Percentiles rank a stretch among this genome's conserved stretches.
Evolutionary conservation across 768 basidiomycete species (phyloP).

Genomic region (Lyophyllum semitale): DNA sequence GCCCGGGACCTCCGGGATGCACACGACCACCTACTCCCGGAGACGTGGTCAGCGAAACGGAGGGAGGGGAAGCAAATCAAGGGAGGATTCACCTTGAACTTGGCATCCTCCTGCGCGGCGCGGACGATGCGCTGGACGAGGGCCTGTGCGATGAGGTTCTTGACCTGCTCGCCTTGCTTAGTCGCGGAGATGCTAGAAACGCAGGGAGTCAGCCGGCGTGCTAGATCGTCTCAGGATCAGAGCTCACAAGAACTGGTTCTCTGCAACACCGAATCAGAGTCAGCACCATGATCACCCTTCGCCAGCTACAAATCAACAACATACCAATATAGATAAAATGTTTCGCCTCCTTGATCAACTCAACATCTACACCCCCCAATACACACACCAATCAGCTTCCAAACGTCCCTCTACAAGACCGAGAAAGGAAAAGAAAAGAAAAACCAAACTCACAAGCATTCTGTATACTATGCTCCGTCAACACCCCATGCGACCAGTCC

Average conservation of each 20-base stretch:
- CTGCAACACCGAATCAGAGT: constrained; percentile 31
- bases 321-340: constrained; percentile 92
- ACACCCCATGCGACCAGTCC: constrained; percentile 94
- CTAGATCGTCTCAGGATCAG: not conserved
- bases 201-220: constrained; percentile 8
- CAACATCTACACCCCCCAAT: constrained; percentile 55
- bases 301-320: constrained; percentile 22
- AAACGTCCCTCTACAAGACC: too few species aligned
- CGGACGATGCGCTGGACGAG: constrained; percentile 82
- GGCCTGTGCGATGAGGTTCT: constrained; percentile 83
- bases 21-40: constrained; percentile 67
- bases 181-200: constrained; percentile 83
- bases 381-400: not conserved
- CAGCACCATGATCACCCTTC: not conserved
- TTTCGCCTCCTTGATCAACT: constrained; percentile 80
- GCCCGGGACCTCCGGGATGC: constrained; percentile 90
- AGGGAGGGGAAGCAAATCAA: too few species aligned
- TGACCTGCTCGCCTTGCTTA: constrained; percentile 59
- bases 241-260: constrained; percentile 89
- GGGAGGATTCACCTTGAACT: constrained; percentile 74
- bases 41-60: not conserved
- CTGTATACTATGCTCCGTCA: constrained; percentile 90
- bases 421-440: not conserved
- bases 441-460: constrained; percentile 72
- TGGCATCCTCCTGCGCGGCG: constrained; percentile 68